A percentile compares a stretch with the other conserved stretches of the same genome.
phyloP scores from a whole-genome alignment of 345 rosid species.

The Mallotus nudiflorus region DNA sequence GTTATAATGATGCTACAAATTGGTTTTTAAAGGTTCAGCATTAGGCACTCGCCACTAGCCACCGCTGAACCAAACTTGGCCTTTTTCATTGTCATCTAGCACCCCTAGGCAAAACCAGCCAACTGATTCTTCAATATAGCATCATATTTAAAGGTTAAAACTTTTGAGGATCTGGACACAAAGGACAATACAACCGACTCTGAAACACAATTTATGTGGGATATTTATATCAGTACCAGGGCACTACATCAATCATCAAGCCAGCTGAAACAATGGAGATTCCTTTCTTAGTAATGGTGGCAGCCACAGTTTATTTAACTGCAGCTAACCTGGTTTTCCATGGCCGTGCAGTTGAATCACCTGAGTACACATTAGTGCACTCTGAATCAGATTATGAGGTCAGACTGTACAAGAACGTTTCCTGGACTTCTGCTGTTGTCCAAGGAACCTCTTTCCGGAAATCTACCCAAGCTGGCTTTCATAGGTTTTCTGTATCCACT shows the following conservation, averaged over 20 bases:
- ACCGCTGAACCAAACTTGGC: too few species aligned
- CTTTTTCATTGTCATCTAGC: too few species aligned
- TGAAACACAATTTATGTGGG: neutral
- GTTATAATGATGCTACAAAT: too few species aligned
- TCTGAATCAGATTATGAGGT: conserved; percentile 44
- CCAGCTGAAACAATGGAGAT: conserved; percentile 14
- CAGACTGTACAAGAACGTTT: conserved; percentile 36
- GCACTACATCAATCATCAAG: neutral
- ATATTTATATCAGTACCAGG: conserved; percentile 16
- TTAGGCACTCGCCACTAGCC: too few species aligned
- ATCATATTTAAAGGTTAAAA: neutral
- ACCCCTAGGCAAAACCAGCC: too few species aligned
- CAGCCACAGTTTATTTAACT: neutral
- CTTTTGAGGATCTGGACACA: neutral
- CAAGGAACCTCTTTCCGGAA: conserved; percentile 38
- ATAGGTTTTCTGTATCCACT: conserved; percentile 31
- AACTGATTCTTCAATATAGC: neutral
- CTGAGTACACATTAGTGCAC: conserved; percentile 26
- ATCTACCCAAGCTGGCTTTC: conserved; percentile 50
- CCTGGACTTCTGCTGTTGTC: conserved; percentile 44
- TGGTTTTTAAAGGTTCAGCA: too few species aligned
- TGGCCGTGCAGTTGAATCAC: conserved; percentile 34
- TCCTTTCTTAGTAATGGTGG: neutral
- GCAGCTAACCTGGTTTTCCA: conserved; percentile 11
- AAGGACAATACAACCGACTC: neutral